phyloP scores from a whole-genome alignment of 2,329 filamentous ascomycete genomes.

The Curvularia lunata region DNA sequence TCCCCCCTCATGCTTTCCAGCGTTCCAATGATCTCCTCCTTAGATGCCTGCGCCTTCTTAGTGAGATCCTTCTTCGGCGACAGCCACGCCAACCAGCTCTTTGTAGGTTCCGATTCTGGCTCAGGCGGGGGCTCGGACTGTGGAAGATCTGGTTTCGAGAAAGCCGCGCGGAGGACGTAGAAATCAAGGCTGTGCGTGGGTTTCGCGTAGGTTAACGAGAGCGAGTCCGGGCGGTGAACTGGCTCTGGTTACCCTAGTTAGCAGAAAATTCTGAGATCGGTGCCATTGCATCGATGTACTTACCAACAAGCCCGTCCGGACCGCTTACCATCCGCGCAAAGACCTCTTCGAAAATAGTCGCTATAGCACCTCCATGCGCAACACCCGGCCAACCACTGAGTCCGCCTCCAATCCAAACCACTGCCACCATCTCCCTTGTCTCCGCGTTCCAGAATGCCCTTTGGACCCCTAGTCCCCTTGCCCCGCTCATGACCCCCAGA shows the following conservation, averaged over 20 bases:
- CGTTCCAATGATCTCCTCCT: constrained; percentile 58
- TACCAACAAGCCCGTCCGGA: constrained; percentile 48
- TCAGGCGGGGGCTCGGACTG: constrained; percentile 35
- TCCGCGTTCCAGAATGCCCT: constrained; percentile 67
- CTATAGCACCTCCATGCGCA: constrained; percentile 73
- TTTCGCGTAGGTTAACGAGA: constrained; percentile 65
- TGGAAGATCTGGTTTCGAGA: constrained; percentile 37
- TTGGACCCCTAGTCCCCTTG: constrained; percentile 57
- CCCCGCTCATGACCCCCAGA: constrained; percentile 45
- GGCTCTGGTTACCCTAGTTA: constrained; percentile 25
- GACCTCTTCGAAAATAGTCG: constrained; percentile 72
- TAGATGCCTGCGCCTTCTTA: constrained; percentile 50
- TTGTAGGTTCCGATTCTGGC: constrained; percentile 33
- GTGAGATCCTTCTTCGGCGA: constrained; percentile 47
- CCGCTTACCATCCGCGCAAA: constrained; percentile 69
- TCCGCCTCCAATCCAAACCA: constrained; percentile 72
- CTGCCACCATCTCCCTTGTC: constrained; percentile 64
- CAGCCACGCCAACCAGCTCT: constrained; percentile 40
- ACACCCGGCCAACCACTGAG: constrained; percentile 73
- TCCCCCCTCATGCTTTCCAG: constrained; percentile 63
- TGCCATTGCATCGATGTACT: constrained; percentile 5
- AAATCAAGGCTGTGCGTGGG: constrained; percentile 66
- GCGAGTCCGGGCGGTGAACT: constrained; percentile 42
- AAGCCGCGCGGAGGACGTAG: constrained; percentile 65
- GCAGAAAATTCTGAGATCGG: background rate